Percentiles rank a stretch among this genome's conserved stretches.
These are phyloP conservation scores for Lenzites betulinus DNA, from an alignment of 768 basidiomycete species.

Conservation along the genomic window DNA sequence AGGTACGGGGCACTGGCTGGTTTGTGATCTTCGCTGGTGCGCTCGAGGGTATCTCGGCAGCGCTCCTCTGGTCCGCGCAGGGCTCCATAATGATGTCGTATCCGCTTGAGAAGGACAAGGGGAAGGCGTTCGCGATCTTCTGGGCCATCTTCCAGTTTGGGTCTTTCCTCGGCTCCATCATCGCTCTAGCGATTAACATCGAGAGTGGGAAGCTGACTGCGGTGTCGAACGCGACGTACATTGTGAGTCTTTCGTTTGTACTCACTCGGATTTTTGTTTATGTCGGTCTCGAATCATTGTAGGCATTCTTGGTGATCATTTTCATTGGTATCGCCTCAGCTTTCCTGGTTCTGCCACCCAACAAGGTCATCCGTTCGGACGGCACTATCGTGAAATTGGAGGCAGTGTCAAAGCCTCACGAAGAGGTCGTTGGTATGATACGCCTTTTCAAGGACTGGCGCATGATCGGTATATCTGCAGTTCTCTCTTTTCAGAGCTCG, in stretches of 20 bases:
- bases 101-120: conserved; percentile 59
- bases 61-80: conserved; percentile 56
- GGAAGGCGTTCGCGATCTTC: conserved; percentile 51
- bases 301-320: conserved; percentile 49
- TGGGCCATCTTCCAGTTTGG: conserved; percentile 53
- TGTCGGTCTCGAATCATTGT: not conserved
- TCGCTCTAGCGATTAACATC: conserved; percentile 47
- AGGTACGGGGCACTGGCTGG: conserved; percentile 39
- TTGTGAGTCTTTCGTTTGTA: conserved; percentile 33
- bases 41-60: conserved; percentile 51
- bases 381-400: conserved; percentile 43
- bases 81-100: conserved; percentile 58
- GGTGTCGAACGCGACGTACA: conserved; percentile 43
- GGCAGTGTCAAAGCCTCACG: conserved; percentile 32
- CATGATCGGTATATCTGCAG: conserved; percentile 32
- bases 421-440: conserved; percentile 33
- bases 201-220: conserved; percentile 32
- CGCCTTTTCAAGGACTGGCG: conserved; percentile 44
- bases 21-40: conserved; percentile 53
- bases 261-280: too few relatives aligned
- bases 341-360: conserved; percentile 40
- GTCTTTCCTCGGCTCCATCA: conserved; percentile 44
- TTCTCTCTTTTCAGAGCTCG: not conserved
- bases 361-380: conserved; percentile 41
- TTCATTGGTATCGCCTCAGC: conserved; percentile 40